Conservation (phyloP, 2,329 filamentous ascomycete species). For the Neopestalotiopsis rosae region DNA sequence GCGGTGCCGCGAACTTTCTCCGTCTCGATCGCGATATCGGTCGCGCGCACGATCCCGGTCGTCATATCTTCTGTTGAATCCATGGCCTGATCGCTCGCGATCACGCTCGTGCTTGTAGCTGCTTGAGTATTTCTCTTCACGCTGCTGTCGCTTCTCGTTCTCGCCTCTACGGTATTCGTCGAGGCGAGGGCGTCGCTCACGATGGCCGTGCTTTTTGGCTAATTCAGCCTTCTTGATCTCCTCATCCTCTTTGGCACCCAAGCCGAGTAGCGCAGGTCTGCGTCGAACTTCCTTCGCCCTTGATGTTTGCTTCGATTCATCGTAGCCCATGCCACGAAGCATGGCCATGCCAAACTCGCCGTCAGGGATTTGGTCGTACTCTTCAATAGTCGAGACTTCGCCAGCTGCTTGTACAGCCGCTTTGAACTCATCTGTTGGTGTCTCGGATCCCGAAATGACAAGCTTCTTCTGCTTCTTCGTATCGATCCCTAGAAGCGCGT, state of each 20-base stretch:
- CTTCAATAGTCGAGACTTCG: slow-evolving; percentile 76
- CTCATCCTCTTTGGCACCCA: slow-evolving; percentile 84
- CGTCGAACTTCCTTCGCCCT: slow-evolving; percentile 67
- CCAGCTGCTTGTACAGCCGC: slow-evolving; percentile 75
- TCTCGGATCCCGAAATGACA: slow-evolving; percentile 68
- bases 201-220: slow-evolving; percentile 47
- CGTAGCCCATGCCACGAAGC: slow-evolving; percentile 94
- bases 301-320: slow-evolving; percentile 64
- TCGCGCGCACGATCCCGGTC: slow-evolving; percentile 38
- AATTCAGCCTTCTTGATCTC: slow-evolving; percentile 70
- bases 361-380: slow-evolving; percentile 88
- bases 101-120: slow-evolving; percentile 55
- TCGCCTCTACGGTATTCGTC: slow-evolving; percentile 55
- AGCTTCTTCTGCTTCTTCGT: slow-evolving; percentile 48
- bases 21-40: slow-evolving; percentile 27
- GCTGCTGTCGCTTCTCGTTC: slow-evolving; percentile 47
- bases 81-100: slow-evolving; percentile 42
- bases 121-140: slow-evolving; percentile 45
- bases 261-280: slow-evolving; percentile 81
- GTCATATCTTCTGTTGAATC: slow-evolving; percentile 27
- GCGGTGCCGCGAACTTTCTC: slow-evolving; percentile 27
- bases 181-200: slow-evolving; percentile 49
- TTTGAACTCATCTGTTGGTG: slow-evolving; percentile 54
- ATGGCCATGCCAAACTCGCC: slow-evolving; percentile 94
- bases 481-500: slow-evolving; percentile 67